Percentiles rank a stretch among this genome's conserved stretches.
phyloP scores from a whole-genome alignment of 2,329 filamentous ascomycete genomes.

The Fusarium sp. region DNA sequence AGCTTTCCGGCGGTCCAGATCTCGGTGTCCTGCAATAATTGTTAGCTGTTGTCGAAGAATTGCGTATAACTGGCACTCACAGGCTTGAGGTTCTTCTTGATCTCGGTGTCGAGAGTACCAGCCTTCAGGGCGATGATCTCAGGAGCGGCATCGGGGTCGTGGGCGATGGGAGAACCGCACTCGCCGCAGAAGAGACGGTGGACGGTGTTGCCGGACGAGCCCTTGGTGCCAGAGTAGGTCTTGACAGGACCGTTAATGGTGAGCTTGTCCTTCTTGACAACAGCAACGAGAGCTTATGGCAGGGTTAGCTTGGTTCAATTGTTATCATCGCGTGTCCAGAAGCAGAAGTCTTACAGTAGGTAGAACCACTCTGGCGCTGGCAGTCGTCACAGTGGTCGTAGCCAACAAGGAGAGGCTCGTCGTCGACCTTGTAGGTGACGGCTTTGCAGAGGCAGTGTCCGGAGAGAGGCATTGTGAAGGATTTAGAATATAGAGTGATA shows the following conservation, averaged over 20 bases:
- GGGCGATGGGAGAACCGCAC: constrained; percentile 76
- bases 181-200: constrained; percentile 77
- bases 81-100: constrained; percentile 76
- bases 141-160: constrained; percentile 76
- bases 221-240: constrained; percentile 67
- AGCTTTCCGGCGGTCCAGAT: constrained; percentile 77
- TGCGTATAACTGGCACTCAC: constrained; percentile 51
- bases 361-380: constrained; percentile 75
- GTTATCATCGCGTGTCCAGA: neutral
- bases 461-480: constrained; percentile 68
- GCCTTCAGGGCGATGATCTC: constrained; percentile 77
- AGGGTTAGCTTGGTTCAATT: constrained; percentile 9
- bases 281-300: constrained; percentile 69
- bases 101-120: constrained; percentile 70
- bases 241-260: constrained; percentile 72
- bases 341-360: constrained; percentile 76
- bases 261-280: constrained; percentile 74
- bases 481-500: neutral
- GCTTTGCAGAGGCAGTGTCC: constrained; percentile 79
- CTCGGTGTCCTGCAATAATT: constrained; percentile 66
- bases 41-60: constrained; percentile 13
- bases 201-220: constrained; percentile 70
- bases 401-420: constrained; percentile 64
- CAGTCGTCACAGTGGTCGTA: constrained; percentile 81
- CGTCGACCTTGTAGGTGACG: constrained; percentile 73